Percentiles rank a stretch among this genome's conserved stretches.
phyloP scores from a whole-genome alignment of 1,284 basidiomycete genomes.

The Ustilago cynodontis region DNA sequence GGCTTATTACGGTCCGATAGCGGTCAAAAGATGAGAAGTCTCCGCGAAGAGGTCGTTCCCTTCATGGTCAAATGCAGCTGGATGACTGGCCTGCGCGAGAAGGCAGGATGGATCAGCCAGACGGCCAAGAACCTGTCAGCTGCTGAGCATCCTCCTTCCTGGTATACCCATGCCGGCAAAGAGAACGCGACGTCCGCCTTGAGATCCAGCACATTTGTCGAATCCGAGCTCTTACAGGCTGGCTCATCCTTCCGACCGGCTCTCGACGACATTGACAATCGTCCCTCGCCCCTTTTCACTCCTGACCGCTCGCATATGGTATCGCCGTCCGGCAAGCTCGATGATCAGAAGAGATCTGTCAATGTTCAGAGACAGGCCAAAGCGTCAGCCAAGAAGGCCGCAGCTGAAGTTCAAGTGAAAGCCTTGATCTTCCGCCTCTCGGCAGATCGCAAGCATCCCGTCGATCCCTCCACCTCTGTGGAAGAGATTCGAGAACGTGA shows the following conservation, averaged over 20 bases:
- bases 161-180: constrained; percentile 19
- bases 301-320: constrained; percentile 32
- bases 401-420: constrained; percentile 34
- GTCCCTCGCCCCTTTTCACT: constrained; percentile 41
- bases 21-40: constrained; percentile 60
- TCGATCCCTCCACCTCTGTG: constrained; percentile 35
- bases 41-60: constrained; percentile 65
- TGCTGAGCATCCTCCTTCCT: constrained; percentile 17
- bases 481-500: constrained; percentile 44
- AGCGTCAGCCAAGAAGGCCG: constrained; percentile 26
- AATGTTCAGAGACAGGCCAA: constrained; percentile 14
- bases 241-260: constrained; percentile 26
- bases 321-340: constrained; percentile 21
- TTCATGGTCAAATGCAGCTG: constrained; percentile 66
- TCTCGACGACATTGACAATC: constrained; percentile 21
- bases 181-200: constrained; percentile 17
- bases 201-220: constrained; percentile 45
- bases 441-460: constrained; percentile 38
- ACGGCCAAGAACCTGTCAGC: constrained; percentile 6
- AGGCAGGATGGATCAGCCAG: constrained; percentile 58
- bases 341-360: constrained; percentile 5
- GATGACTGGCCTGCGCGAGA: constrained; percentile 61
- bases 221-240: constrained; percentile 37
- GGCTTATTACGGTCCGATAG: constrained; percentile 50
- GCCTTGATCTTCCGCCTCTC: constrained; percentile 47